phyloP scores from a whole-genome alignment of 331 rosid species.

The Stylosanthes scabra region DNA sequence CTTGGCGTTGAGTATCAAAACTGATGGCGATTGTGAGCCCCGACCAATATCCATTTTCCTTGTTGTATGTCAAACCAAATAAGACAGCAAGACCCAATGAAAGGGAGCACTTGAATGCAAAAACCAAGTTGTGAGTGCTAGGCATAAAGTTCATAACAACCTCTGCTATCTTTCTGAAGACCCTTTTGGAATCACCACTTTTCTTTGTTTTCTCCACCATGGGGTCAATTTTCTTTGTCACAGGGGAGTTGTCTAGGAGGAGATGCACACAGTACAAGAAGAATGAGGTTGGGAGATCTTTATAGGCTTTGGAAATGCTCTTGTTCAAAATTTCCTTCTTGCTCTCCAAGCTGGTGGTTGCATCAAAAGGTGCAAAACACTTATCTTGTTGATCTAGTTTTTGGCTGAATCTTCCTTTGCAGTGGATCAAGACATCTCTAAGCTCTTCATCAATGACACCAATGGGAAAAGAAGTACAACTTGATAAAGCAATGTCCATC shows the following conservation, averaged over 20 bases:
- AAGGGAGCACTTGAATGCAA: slow-evolving; percentile 76
- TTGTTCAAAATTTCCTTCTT: slow-evolving; percentile 39
- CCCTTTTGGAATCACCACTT: slow-evolving; percentile 9
- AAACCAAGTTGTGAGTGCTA: slow-evolving; percentile 44
- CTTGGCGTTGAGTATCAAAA: slow-evolving; percentile 61
- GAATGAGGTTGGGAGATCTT: slow-evolving; percentile 62
- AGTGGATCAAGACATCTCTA: slow-evolving; percentile 43
- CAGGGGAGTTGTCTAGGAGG: slow-evolving; percentile 49
- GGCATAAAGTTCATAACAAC: slow-evolving; percentile 46
- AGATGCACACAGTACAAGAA: slow-evolving; percentile 66
- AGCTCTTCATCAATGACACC: slow-evolving; percentile 59
- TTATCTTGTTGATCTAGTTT: slow-evolving; percentile 52
- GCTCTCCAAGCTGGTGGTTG: slow-evolving; percentile 47
- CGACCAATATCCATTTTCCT: slow-evolving; percentile 70
- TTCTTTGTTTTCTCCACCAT: slow-evolving; percentile 20
- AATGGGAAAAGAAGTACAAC: slow-evolving; percentile 47
- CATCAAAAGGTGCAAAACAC: slow-evolving; percentile 46
- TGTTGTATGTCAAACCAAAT: slow-evolving; percentile 64
- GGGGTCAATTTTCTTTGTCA: slow-evolving; percentile 31
- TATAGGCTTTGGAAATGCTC: slow-evolving; percentile 36
- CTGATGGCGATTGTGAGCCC: slow-evolving; percentile 78
- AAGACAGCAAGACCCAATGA: slow-evolving; percentile 74
- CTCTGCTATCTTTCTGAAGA: slow-evolving; percentile 38
- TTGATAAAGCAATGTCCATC: slow-evolving; percentile 71
- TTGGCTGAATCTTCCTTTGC: slow-evolving; percentile 42